Evolutionary conservation across 371 early-diverging fungal genomes (phyloP).

Genomic region (Hamiltosporidium tvaerminnensis): DNA sequence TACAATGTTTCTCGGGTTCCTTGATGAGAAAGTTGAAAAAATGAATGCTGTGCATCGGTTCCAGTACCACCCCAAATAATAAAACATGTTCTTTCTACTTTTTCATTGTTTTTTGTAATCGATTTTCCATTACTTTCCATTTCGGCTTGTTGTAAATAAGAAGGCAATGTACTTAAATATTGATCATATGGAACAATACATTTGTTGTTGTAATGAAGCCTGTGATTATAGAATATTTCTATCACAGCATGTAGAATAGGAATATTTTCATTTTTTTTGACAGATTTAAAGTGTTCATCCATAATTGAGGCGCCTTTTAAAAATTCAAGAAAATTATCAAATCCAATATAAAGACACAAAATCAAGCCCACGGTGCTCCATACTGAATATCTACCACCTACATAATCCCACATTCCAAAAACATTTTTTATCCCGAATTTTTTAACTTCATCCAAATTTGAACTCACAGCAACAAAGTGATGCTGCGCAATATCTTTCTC

Average conservation of each 20-base stretch:
- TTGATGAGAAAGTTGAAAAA: slow-evolving; percentile 96
- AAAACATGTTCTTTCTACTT: slow-evolving; percentile 67
- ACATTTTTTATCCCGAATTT: slow-evolving; percentile 85
- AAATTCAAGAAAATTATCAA: slow-evolving; percentile 74
- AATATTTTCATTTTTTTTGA: slow-evolving; percentile 69
- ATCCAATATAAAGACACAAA: slow-evolving; percentile 79
- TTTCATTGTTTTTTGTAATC: slow-evolving; percentile 62
- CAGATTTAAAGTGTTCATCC: slow-evolving; percentile 76
- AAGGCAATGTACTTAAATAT: slow-evolving; percentile 80
- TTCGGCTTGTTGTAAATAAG: slow-evolving; percentile 89
- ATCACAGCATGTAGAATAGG: slow-evolving; percentile 73
- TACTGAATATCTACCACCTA: slow-evolving; percentile 93
- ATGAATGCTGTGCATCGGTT: slow-evolving; percentile 96
- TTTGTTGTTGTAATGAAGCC: slow-evolving; percentile 73
- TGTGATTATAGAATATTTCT: slow-evolving; percentile 95
- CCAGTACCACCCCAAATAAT: slow-evolving; percentile 98
- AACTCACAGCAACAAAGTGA: slow-evolving; percentile 92
- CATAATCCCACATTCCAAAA: slow-evolving; percentile 99
- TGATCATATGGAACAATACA: slow-evolving; percentile 92
- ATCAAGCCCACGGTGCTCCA: slow-evolving; percentile 96
- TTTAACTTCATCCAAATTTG: slow-evolving; percentile 72
- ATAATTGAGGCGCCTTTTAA: slow-evolving; percentile 78
- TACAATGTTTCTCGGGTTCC: slow-evolving; percentile 80
- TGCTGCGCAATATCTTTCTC: slow-evolving; percentile 53
- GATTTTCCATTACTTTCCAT: slow-evolving; percentile 99